Evolutionary conservation across 306 rosid genomes (phyloP).

Genomic region (Casuarina glauca): DNA sequence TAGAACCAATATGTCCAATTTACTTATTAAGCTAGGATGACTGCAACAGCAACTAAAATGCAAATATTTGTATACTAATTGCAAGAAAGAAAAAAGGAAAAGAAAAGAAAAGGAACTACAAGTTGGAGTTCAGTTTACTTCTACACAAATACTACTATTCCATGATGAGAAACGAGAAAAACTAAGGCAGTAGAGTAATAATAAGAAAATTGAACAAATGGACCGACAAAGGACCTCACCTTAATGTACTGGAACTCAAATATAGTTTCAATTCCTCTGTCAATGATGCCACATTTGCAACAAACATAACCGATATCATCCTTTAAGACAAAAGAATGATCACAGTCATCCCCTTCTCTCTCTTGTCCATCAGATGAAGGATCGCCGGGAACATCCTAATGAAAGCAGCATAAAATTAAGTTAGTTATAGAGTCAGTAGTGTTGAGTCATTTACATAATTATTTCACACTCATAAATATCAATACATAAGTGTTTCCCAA

Average conservation of each 20-base stretch:
- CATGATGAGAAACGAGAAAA: not conserved
- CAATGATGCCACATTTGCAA: constrained; percentile 83
- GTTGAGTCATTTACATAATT: not conserved
- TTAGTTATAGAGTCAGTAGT: constrained; percentile 4
- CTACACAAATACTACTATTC: not conserved
- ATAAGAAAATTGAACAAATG: not conserved
- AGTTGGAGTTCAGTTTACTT: not conserved
- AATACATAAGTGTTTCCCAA: no score
- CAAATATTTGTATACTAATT: not conserved
- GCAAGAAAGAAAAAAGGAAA: no score
- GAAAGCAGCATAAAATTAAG: constrained; percentile 24
- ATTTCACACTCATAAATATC: not conserved
- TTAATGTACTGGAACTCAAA: constrained; percentile 84
- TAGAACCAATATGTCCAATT: not conserved
- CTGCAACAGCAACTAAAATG: not conserved
- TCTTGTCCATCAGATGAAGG: constrained; percentile 43
- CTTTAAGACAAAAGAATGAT: constrained; percentile 84
- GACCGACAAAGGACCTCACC: constrained; percentile 29
- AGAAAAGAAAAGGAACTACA: not conserved
- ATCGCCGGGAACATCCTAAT: constrained; percentile 55
- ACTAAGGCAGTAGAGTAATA: constrained; percentile 12
- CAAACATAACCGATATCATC: constrained; percentile 95
- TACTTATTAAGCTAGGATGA: not conserved
- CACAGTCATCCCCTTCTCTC: constrained; percentile 54
- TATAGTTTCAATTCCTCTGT: constrained; percentile 69